Percentiles rank a stretch among this genome's conserved stretches.
Evolutionary conservation across 2,329 filamentous ascomycete species (phyloP).

Genomic region (Phialemonium atrogriseum): DNA sequence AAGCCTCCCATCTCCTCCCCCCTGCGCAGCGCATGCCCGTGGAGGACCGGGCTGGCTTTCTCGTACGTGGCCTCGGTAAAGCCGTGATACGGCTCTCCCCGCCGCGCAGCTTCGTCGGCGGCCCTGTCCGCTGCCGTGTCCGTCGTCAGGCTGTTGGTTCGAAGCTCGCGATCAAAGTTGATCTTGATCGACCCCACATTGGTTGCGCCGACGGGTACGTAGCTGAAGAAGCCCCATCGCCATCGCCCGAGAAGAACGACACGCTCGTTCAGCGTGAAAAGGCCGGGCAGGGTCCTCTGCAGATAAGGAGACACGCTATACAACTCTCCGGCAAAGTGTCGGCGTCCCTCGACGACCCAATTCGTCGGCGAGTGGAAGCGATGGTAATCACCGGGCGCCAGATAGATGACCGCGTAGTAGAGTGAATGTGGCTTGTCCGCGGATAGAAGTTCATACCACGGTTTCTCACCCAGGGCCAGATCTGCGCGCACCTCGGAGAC

Average conservation of each 20-base stretch:
- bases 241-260: slow-evolving; percentile 89
- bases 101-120: slow-evolving; percentile 65
- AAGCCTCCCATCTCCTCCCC: slow-evolving; percentile 99
- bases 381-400: slow-evolving; percentile 96
- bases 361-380: slow-evolving; percentile 92
- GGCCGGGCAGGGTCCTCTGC: slow-evolving; percentile 80
- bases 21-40: slow-evolving; percentile 72
- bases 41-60: slow-evolving; percentile 65
- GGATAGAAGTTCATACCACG: slow-evolving; percentile 64
- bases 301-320: slow-evolving; percentile 94
- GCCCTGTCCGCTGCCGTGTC: slow-evolving; percentile 87
- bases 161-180: slow-evolving; percentile 92
- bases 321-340: slow-evolving; percentile 96
- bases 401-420: slow-evolving; percentile 92
- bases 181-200: slow-evolving; percentile 96
- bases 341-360: slow-evolving; percentile 89
- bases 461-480: slow-evolving; percentile 61
- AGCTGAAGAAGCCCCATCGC: slow-evolving; percentile 97
- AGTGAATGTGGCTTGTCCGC: slow-evolving; percentile 60
- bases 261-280: slow-evolving; percentile 95
- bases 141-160: slow-evolving; percentile 85
- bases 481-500: slow-evolving; percentile 80
- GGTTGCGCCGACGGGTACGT: slow-evolving; percentile 90
- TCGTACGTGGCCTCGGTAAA: slow-evolving; percentile 89
- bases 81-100: slow-evolving; percentile 79